Conservation (phyloP, 768 basidiomycete species). For the Lactifluus echinatus region DNA sequence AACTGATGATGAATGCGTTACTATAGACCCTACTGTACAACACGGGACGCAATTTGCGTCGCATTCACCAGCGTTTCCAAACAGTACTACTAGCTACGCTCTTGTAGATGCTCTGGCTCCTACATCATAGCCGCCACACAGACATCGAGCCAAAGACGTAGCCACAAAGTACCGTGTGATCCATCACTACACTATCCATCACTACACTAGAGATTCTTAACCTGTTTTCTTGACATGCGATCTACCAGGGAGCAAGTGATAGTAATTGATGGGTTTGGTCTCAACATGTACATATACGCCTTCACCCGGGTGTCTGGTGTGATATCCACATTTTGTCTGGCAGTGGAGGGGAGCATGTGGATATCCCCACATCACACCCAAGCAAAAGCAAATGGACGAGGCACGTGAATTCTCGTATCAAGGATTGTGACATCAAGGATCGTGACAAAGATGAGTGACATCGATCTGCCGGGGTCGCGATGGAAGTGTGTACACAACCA, state of each 20-base stretch:
- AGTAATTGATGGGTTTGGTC: background rate
- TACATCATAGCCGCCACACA: constrained; percentile 1
- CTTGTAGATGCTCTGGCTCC: constrained; percentile 26
- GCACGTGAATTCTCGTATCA: too few relatives aligned
- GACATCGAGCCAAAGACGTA: background rate
- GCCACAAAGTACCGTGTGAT: background rate
- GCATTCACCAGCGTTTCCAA: background rate
- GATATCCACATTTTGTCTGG: background rate
- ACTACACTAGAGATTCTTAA: background rate
- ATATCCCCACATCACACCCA: too few relatives aligned
- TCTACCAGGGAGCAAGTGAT: background rate
- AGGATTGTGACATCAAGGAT: too few relatives aligned
- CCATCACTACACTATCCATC: background rate
- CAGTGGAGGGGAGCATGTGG: too few relatives aligned
- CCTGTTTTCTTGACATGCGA: background rate
- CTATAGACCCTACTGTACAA: constrained; percentile 7
- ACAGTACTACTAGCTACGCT: constrained; percentile 24
- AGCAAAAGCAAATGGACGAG: too few relatives aligned
- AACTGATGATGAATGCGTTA: constrained; percentile 35
- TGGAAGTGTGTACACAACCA: too few relatives aligned
- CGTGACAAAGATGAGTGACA: too few relatives aligned
- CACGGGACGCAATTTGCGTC: constrained; percentile 16
- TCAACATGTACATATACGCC: background rate
- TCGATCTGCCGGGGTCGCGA: too few relatives aligned
- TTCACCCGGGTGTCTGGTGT: background rate